Conservation (phyloP, 768 basidiomycete species). For the Rickenella mellea region DNA sequence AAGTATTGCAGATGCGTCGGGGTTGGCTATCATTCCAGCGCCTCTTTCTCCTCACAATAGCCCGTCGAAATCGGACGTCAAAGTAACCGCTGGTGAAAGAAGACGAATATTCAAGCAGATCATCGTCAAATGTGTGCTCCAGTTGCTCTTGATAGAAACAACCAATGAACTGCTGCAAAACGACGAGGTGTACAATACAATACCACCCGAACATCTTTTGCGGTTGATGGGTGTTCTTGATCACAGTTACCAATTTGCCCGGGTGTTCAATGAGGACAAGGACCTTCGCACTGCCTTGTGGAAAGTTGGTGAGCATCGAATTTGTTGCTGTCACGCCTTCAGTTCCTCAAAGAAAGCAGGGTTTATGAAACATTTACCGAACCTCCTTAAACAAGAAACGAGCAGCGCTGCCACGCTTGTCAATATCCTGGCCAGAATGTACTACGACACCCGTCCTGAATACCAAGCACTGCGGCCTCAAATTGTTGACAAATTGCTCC, state of each 20-base stretch:
- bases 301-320: constrained; percentile 94
- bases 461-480: constrained; percentile 78
- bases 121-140: constrained; percentile 98
- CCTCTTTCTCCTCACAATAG: constrained; percentile 69
- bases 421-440: constrained; percentile 87
- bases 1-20: constrained; percentile 43
- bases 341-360: constrained; percentile 34
- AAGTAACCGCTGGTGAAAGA: constrained; percentile 58
- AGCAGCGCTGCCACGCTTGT: constrained; percentile 93
- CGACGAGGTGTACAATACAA: constrained; percentile 82
- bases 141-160: constrained; percentile 92
- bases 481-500: constrained; percentile 63
- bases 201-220: constrained; percentile 89
- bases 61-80: constrained; percentile 40
- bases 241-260: constrained; percentile 95
- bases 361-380: constrained; percentile 99
- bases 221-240: constrained; percentile 93
- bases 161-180: constrained; percentile 93
- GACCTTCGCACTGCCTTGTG: constrained; percentile 92
- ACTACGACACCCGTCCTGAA: constrained; percentile 81
- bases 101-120: constrained; percentile 94
- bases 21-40: constrained; percentile 69
- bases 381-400: constrained; percentile 95
- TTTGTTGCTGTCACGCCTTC: not conserved
- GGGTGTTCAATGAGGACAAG: constrained; percentile 97